Base-by-base conservation (phyloP, 306 rosid species). In the Dalbergia cochinchinensis region DNA sequence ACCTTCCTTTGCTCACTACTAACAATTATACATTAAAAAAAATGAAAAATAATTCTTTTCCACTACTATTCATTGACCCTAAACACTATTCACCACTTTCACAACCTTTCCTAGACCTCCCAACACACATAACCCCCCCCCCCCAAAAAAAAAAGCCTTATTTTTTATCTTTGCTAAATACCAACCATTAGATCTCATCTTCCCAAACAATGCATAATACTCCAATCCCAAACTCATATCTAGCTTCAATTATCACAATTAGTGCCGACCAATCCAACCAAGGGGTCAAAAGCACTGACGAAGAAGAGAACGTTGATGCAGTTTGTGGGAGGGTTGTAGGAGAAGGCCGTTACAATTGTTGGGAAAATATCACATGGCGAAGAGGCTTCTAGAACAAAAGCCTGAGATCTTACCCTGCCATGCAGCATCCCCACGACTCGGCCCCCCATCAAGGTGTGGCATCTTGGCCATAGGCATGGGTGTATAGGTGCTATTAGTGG, bases 391-490 rank as follows among this genome's bases (percentile, higher is more conserved):
- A 6, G 93, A 95, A 69, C 97, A 95, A 81, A 98, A 95, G 63
- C 99, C 99, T 7, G 99, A 95, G 91, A 89, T 93, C 87, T 95
- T 95, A 3, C 96, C 97, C 7, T 91, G 91, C 77, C 92, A 95
- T 86, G 90, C 97, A 2, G 96, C 97, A 0, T 95, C 99, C 99
- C 33, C 98, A 60, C 90, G 99, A 0, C 86, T 92, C 4, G 95
- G 97, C 0, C 97, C 97, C 16, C 94, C 26, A 93, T 91, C 83
- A 93, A 95, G 86, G 97, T 95, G n/a, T 95, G 97, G 97, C 98
- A 95, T 70, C 98, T 98, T 9, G 92, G 92, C 86, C 22, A 1
- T 20, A 20, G 22, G 22, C 22, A 20, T 1, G 0, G 22, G 22
- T 1, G 1, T 20, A 0, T 0, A 1, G 22, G 22, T 20, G 22